Evolutionary conservation across 139 green algal species (phyloP).

Genomic region (Limnomonas spitsbergensis): DNA sequence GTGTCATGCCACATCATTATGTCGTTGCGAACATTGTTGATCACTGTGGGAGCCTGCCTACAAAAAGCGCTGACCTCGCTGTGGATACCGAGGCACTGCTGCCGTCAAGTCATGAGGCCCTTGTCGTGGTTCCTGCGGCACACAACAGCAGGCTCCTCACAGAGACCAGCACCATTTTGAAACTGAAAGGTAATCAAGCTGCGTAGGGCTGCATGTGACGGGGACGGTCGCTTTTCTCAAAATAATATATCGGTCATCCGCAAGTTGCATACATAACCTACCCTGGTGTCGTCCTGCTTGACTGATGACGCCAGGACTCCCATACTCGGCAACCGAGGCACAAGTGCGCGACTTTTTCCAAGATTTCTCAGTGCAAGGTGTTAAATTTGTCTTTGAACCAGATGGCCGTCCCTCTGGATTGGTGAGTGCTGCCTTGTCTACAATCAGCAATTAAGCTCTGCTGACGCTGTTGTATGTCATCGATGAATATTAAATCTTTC

Average conservation of each 20-base stretch:
- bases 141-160: too few species aligned
- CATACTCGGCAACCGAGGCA: slow-evolving; percentile 8
- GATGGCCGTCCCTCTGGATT: slow-evolving; percentile 11
- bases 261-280: background rate
- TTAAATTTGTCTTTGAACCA: slow-evolving; percentile 11
- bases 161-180: slow-evolving; percentile 10
- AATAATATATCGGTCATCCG: background rate
- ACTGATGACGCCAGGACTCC: slow-evolving; percentile 2
- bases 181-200: slow-evolving; percentile 13
- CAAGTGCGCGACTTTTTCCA: slow-evolving; percentile 12
- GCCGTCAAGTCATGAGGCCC: too few species aligned
- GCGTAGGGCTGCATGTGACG: background rate
- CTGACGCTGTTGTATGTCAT: background rate
- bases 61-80: too few species aligned
- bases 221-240: background rate
- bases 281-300: background rate
- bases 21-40: too few species aligned
- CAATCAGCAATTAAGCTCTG: background rate
- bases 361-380: background rate
- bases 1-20: too few species aligned
- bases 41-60: too few species aligned
- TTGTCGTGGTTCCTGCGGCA: too few species aligned
- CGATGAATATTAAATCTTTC: background rate
- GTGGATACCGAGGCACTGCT: too few species aligned
- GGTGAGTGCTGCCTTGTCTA: background rate